Evolutionary conservation across 139 green algal genomes (phyloP).

Genomic region (Limnomonas spitsbergensis): DNA sequence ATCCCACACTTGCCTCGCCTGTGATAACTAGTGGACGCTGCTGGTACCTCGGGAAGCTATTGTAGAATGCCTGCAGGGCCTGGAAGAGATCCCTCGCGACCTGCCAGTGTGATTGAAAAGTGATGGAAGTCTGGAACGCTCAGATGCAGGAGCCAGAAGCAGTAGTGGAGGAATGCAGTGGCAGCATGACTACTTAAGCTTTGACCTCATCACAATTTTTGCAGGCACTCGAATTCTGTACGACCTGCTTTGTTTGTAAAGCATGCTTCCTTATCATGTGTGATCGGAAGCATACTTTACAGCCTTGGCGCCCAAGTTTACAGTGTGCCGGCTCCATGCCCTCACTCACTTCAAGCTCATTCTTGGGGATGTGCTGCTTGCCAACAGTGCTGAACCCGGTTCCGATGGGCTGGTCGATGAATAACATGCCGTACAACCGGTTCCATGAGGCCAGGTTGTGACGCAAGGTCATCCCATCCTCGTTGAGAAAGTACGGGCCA

Average conservation of each 20-base stretch:
- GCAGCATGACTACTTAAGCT: neutral
- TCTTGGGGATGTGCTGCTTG: constrained; percentile 34
- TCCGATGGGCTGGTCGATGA: constrained; percentile 53
- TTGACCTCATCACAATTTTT: no score
- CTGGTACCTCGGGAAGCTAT: constrained; percentile 13
- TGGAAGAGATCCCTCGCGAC: constrained; percentile 44
- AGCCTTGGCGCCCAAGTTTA: no score
- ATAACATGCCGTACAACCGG: constrained; percentile 41
- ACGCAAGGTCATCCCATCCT: neutral
- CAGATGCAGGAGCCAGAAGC: no score
- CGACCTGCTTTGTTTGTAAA: no score
- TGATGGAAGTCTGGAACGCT: no score
- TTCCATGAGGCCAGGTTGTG: constrained; percentile 12
- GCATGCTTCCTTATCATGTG: no score
- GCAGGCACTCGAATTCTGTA: no score
- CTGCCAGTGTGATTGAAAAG: neutral
- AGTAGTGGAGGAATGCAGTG: no score
- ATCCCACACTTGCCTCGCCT: no score
- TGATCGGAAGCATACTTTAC: no score
- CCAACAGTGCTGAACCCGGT: constrained; percentile 47
- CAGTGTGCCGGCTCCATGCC: no score
- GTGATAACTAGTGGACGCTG: constrained; percentile 38
- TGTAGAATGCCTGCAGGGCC: constrained; percentile 48
- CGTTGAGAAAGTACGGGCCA: constrained; percentile 42
- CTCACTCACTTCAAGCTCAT: constrained; percentile 44